phyloP scores from a whole-genome alignment of 345 rosid species.

The Linum lewisii region DNA sequence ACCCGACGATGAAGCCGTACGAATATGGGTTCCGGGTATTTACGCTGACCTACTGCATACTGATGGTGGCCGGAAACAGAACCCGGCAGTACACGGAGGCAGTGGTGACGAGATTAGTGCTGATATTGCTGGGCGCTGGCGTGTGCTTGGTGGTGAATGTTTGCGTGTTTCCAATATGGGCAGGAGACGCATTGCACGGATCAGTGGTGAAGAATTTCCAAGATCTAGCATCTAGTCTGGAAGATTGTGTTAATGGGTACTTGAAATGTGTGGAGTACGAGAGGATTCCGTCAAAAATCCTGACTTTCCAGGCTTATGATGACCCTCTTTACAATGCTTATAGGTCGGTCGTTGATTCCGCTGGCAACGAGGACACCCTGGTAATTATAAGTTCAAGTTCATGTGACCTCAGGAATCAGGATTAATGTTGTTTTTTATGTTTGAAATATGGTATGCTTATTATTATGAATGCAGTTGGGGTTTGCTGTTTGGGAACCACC shows the following conservation, averaged over 20 bases:
- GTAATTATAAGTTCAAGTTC: too few species aligned
- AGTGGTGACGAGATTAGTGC: background rate
- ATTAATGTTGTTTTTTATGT: too few species aligned
- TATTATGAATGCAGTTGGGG: constrained; percentile 73
- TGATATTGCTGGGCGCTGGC: constrained; percentile 1
- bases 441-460: background rate
- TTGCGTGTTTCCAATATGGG: constrained; percentile 1
- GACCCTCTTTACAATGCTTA: constrained; percentile 32
- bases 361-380: constrained; percentile 80
- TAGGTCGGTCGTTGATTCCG: constrained; percentile 72
- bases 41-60: background rate
- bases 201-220: constrained; percentile 5
- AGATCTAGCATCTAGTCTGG: background rate
- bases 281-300: constrained; percentile 81
- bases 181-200: constrained; percentile 1
- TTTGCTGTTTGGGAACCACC: constrained; percentile 99
- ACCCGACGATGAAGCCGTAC: background rate
- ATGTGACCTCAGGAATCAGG: too few species aligned
- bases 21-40: constrained; percentile 4
- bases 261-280: constrained; percentile 48
- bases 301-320: constrained; percentile 29
- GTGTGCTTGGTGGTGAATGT: constrained; percentile 4
- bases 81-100: background rate
- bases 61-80: background rate
- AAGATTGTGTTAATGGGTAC: constrained; percentile 7